Base-by-base conservation (phyloP, 192 early-diverging fungal genomes). In the Cladochytrium replicatum region DNA sequence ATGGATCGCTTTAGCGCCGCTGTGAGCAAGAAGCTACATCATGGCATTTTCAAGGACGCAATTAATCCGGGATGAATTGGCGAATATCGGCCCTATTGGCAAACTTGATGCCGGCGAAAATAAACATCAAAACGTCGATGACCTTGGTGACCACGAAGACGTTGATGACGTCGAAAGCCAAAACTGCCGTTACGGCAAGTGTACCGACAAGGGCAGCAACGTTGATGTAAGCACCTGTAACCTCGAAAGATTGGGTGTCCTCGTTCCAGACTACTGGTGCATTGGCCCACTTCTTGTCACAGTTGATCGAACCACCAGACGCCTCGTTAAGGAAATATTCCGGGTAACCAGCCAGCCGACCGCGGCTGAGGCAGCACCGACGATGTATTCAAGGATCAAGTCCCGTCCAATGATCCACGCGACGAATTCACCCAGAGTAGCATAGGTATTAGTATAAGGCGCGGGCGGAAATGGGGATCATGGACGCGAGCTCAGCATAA, bases 371-470 rank as follows among this genome's bases (percentile, higher is more conserved):
- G 88, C 83, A 17, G 87, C 83, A 2, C 84, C 84, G 13, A 91
- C 82, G 59, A 89, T 66, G 58, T 89, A 93, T 64, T 93, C 90
- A 24, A 93, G 63, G 7, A 88, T 83, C 39, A 93, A 61, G 63
- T 89, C 84, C 91, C 91, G 91, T 9, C 87, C 89, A 51, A 90
- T 84, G 32, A 88, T 84, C 91, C 91, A 93, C 1, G 81, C 89
- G 17, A 88, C 50, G 19, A 91, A 58, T 67, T 94, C 91, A 9
- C 91, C 91, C 50, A 91, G 61, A 0, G 89, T 85, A 5, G 84
- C 84, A 46, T 91, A 94, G 1, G 83, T 75, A 42, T n/a, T 83
- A 94, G 0, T 84, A 84, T 56, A 89, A 94, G 4, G 91, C 85
- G 0, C 87, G 88, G 4, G 89, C 89, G 5, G 88, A 81, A 11